Conservation (phyloP, 768 basidiomycete genomes). For the Rickenella mellea region DNA sequence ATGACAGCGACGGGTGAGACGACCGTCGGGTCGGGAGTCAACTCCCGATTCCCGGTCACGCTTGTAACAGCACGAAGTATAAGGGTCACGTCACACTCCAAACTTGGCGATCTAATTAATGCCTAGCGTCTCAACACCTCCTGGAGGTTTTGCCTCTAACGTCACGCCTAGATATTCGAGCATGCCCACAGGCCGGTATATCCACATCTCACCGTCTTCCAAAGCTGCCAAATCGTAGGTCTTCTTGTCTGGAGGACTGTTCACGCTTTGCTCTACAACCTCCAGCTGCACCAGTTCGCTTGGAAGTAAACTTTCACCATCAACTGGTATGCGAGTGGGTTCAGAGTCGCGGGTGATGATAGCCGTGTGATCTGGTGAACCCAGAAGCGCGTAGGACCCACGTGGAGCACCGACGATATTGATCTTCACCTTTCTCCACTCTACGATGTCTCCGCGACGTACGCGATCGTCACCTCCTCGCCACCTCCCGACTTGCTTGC, state of each 20-base stretch:
- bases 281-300: constrained; percentile 32
- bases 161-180: no score
- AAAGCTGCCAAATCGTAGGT: constrained; percentile 36
- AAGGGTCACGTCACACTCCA: no score
- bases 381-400: constrained; percentile 22
- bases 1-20: no score
- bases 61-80: no score
- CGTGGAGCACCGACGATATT: constrained; percentile 8
- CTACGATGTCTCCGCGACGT: constrained; percentile 44
- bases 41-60: no score
- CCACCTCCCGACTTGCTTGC: constrained; percentile 32
- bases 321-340: constrained; percentile 18
- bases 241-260: constrained; percentile 26
- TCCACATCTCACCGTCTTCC: constrained; percentile 45
- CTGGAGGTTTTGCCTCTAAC: no score
- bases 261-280: constrained; percentile 46
- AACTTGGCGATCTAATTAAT: no score
- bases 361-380: constrained; percentile 48
- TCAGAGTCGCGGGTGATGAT: constrained; percentile 33
- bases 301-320: constrained; percentile 27
- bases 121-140: no score
- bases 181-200: constrained; percentile 48
- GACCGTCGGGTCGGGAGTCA: no score
- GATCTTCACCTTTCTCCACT: constrained; percentile 38
- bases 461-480: constrained; percentile 42